Evolutionary conservation across 192 early-diverging fungal species (phyloP).

Genomic region (Jimgerdemannia flammicorona): DNA sequence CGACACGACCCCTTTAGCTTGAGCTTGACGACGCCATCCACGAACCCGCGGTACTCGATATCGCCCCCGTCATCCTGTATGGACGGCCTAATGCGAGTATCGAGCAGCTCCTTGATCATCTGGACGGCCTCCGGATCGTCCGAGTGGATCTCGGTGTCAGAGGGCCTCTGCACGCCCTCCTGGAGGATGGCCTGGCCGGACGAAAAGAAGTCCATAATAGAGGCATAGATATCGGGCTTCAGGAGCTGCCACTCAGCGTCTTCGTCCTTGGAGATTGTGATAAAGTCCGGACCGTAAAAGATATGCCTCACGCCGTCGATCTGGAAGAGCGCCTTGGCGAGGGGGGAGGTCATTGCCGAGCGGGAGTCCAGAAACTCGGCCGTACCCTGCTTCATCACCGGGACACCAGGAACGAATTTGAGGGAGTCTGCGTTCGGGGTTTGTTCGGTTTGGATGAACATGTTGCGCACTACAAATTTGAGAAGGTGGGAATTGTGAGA

Average conservation of each 20-base stretch:
- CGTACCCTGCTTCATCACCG: slow-evolving; percentile 71
- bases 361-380: slow-evolving; percentile 82
- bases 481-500: neutral
- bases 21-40: slow-evolving; percentile 84
- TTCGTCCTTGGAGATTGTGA: slow-evolving; percentile 89
- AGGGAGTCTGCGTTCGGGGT: slow-evolving; percentile 95
- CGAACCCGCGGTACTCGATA: slow-evolving; percentile 92
- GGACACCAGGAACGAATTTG: slow-evolving; percentile 86
- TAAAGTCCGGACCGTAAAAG: slow-evolving; percentile 91
- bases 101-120: slow-evolving; percentile 76
- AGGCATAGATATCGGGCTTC: slow-evolving; percentile 70
- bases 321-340: slow-evolving; percentile 86
- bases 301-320: slow-evolving; percentile 92
- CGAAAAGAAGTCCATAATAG: slow-evolving; percentile 93
- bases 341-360: slow-evolving; percentile 75
- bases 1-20: slow-evolving; percentile 94
- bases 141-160: slow-evolving; percentile 63
- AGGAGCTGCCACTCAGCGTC: slow-evolving; percentile 22
- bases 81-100: too few species aligned
- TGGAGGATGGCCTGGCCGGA: slow-evolving; percentile 80
- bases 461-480: slow-evolving; percentile 44
- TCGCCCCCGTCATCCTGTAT: slow-evolving; percentile 97
- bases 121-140: slow-evolving; percentile 91
- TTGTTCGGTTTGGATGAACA: slow-evolving; percentile 87
- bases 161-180: slow-evolving; percentile 37